These are phyloP conservation scores for Podila minutissima DNA, from an alignment of 192 early-diverging fungal genomes.

Conservation along the genomic window DNA sequence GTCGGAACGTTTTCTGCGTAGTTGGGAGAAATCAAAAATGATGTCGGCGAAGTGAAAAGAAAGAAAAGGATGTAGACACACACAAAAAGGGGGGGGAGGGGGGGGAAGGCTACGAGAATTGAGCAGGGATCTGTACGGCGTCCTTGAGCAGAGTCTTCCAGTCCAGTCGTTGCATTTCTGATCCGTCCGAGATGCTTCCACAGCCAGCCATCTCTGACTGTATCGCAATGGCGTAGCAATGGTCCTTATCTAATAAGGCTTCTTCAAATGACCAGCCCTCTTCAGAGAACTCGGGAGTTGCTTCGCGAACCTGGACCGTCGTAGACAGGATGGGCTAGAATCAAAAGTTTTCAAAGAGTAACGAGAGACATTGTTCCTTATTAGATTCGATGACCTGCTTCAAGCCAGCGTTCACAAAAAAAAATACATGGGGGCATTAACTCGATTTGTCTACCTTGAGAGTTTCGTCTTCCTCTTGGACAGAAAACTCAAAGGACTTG, in stretches of 20 bases:
- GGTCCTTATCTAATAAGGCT: conserved; percentile 24
- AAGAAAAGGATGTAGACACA: background rate
- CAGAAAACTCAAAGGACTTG: conserved; percentile 54
- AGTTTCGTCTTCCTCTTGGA: conserved; percentile 27
- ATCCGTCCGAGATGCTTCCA: conserved; percentile 24
- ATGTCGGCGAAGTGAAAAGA: background rate
- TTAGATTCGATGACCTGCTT: too few relatives aligned
- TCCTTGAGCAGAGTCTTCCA: conserved; percentile 40
- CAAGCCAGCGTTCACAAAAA: background rate
- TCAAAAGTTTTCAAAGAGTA: background rate
- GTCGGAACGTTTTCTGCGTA: background rate
- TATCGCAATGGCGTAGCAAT: conserved; percentile 43
- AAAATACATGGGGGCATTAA: background rate
- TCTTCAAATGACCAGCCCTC: conserved; percentile 45
- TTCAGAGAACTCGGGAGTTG: conserved; percentile 18
- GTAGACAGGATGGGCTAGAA: conserved; percentile 30
- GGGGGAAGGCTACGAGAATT: background rate
- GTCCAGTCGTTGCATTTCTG: conserved; percentile 15
- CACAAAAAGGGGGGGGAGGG: background rate
- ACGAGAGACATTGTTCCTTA: background rate
- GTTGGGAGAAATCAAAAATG: too few relatives aligned
- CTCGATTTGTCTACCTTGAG: conserved; percentile 6
- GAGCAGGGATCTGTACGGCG: conserved; percentile 27
- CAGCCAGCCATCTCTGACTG: conserved; percentile 23
- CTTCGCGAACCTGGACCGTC: conserved; percentile 11